These are phyloP conservation scores for Camellia granthamiana DNA, from an alignment of 148 eudicot species.

Conservation along the genomic window DNA sequence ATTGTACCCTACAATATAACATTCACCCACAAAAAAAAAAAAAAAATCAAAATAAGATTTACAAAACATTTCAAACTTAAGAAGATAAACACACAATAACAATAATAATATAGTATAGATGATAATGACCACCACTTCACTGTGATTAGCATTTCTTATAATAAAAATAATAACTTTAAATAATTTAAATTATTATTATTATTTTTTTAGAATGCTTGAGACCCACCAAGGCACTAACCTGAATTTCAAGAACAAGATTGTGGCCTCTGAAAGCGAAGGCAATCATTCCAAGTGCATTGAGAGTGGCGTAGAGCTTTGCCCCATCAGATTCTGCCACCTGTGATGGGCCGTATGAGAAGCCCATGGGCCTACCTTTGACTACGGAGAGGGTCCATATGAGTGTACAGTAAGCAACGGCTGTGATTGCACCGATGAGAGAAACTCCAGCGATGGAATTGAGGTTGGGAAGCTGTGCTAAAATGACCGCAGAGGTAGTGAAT, in stretches of 20 bases:
- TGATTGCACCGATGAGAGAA: conserved; percentile 64
- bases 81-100: not conserved
- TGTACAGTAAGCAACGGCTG: conserved; percentile 59
- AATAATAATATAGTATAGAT: no score
- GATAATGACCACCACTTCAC: no score
- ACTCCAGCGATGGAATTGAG: conserved; percentile 75
- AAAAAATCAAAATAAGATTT: no score
- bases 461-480: conserved; percentile 78
- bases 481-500: conserved; percentile 54
- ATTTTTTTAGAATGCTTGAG: no score
- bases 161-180: no score
- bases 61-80: not conserved
- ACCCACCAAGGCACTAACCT: conserved; percentile 33
- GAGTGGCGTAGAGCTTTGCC: conserved; percentile 33
- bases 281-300: conserved; percentile 66
- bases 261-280: conserved; percentile 85
- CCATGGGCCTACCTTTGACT: conserved; percentile 35
- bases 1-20: conserved; percentile 63
- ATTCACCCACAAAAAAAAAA: not conserved
- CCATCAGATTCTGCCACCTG: conserved; percentile 23
- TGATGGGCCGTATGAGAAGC: conserved; percentile 31
- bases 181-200: no score
- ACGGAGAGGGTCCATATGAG: conserved; percentile 59
- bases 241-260: conserved; percentile 77
- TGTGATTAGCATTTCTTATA: no score